These are phyloP conservation scores for Poa annua DNA, from an alignment of 176 grass and related monocot genomes.

Conservation along the genomic window DNA sequence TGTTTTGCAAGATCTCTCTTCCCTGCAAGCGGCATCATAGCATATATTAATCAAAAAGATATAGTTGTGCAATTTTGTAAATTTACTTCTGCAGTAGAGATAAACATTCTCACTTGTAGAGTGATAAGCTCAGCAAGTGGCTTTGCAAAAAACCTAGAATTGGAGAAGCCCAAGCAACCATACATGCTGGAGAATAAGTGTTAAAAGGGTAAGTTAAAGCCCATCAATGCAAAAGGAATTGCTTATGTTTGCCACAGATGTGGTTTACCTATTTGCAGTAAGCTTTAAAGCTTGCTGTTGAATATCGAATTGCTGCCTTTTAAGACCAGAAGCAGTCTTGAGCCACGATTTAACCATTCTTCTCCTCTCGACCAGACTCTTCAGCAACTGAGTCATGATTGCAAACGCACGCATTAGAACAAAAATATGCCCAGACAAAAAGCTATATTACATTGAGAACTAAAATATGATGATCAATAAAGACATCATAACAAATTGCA, in stretches of 20 bases:
- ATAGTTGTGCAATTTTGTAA: conserved; percentile 19
- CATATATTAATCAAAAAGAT: conserved; percentile 27
- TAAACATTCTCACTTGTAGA: conserved; percentile 71
- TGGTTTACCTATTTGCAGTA: conserved; percentile 88
- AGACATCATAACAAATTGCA: not conserved
- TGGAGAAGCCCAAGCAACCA: conserved; percentile 96
- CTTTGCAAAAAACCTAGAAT: conserved; percentile 94
- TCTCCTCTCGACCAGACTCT: conserved; percentile 92
- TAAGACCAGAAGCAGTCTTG: conserved; percentile 87
- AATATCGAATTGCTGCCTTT: conserved; percentile 94
- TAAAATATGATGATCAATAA: conserved; percentile 10
- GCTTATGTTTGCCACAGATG: conserved; percentile 33
- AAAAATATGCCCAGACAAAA: conserved; percentile 6
- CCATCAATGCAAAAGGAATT: conserved; percentile 11
- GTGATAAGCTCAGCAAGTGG: conserved; percentile 98
- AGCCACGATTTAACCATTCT: conserved; percentile 91
- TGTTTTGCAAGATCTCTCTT: conserved; percentile 96
- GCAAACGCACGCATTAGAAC: conserved; percentile 17
- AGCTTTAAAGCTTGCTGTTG: conserved; percentile 98
- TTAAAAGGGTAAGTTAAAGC: conserved; percentile 51
- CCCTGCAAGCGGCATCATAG: conserved; percentile 66
- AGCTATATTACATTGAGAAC: conserved; percentile 20
- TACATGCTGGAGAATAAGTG: conserved; percentile 74
- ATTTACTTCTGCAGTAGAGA: conserved; percentile 34
- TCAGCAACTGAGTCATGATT: conserved; percentile 64